Base-by-base conservation (phyloP, 805 yeast species). In the Saccharomyces jurei region DNA sequence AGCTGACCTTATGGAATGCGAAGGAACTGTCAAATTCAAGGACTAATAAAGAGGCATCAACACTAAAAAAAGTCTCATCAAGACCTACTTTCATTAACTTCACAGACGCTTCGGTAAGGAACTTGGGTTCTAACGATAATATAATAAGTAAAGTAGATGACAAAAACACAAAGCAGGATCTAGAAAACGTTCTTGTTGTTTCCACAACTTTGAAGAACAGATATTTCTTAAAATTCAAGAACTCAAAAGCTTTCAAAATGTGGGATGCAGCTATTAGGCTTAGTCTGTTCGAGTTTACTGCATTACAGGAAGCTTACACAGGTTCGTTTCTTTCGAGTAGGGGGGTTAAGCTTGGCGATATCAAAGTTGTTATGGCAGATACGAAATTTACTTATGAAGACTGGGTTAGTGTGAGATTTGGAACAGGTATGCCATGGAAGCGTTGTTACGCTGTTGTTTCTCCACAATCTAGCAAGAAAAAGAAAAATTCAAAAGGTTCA, bases 391-490 rank as follows among this genome's bases (percentile, higher is more conserved):
- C 81, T 55, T 94, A 89, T 65, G 96, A 89, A 70, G 97, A 91
- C 64, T 92, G 97, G 97, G 90, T 87, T 48, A 81, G 90, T 67
- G 96, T 94, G n/a, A 78, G 98, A 60, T 94, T 92, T 70, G 98
- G 99, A 21, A 81, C 94, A 9, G 99, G 99, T 27, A 89, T 89
- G 96, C 96, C 97, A 1, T 94, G 97, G 97, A 87, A 85, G 66
- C 79, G 96, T 56, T 92, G 97, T 65, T 94, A 81, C 74, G 92
- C 96, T 2, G 96, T 91, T 10, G 80, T 92, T 54, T 87, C 87
- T 60, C 44, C 44, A 36, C 91, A 91, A 60, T 74, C 90, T 62
- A 59, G 74, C 44, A 65, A 77, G 63, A 83, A 70, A 59, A 68
- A 70, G 56, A 70, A 70, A 50, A 63, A 67, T 48, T 57, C 58